Evolutionary conservation across 225 moss, liverwort and hornwort species (phyloP).

Genomic region (Marchantia paleacea): DNA sequence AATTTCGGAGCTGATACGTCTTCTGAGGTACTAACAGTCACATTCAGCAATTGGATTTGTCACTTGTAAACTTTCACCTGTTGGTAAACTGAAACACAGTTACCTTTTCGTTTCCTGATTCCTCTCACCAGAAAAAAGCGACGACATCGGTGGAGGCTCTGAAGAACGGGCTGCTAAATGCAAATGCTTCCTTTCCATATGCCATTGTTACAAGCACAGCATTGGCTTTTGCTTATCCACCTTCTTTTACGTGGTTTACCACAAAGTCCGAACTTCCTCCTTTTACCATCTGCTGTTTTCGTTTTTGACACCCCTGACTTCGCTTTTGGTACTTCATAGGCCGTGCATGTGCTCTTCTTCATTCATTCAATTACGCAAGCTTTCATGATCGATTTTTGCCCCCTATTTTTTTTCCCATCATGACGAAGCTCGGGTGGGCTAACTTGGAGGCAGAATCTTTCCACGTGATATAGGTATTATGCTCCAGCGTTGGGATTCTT

Average conservation of each 20-base stretch:
- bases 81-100: neutral
- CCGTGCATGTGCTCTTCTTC: neutral
- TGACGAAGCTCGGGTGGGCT: too few relatives aligned
- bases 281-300: neutral
- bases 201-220: slow-evolving; percentile 66
- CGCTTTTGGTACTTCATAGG: neutral
- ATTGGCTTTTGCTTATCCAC: slow-evolving; percentile 74
- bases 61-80: neutral
- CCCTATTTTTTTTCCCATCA: neutral
- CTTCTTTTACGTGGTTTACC: slow-evolving; percentile 83
- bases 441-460: neutral
- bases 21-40: slow-evolving; percentile 19
- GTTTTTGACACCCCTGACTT: neutral
- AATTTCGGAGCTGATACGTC: neutral
- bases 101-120: slow-evolving; percentile 12
- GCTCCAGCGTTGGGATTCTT: slow-evolving; percentile 84
- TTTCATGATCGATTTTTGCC: too few relatives aligned
- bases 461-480: slow-evolving; percentile 59
- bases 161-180: slow-evolving; percentile 52
- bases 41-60: neutral
- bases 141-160: slow-evolving; percentile 11
- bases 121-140: slow-evolving; percentile 11
- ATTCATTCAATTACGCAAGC: neutral
- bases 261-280: slow-evolving; percentile 51
- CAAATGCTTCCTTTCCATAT: slow-evolving; percentile 64